Conservation (phyloP, 1,139 yeast species). For the Martiniozyma asiatica region DNA sequence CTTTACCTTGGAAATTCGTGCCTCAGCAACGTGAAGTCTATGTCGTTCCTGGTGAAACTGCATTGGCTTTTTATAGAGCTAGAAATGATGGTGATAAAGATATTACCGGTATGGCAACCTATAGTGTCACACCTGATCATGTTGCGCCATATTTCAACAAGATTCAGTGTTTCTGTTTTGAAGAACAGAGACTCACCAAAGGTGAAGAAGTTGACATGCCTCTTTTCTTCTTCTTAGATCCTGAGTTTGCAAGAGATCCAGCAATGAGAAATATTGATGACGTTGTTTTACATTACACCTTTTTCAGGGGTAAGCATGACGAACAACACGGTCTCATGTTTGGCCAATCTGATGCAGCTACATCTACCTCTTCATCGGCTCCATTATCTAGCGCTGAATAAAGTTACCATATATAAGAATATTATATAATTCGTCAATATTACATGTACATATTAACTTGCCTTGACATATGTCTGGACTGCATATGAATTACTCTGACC, state of each 20-base stretch:
- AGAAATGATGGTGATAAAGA: conserved; percentile 77
- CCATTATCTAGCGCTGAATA: too few species aligned
- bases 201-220: conserved; percentile 99
- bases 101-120: conserved; percentile 96
- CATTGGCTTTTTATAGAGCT: conserved; percentile 90
- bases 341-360: too few species aligned
- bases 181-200: conserved; percentile 84
- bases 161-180: conserved; percentile 96
- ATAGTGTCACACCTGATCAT: conserved; percentile 91
- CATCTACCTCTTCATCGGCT: too few species aligned
- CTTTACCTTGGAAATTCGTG: conserved; percentile 89
- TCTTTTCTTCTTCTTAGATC: conserved; percentile 93
- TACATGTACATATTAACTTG: too few species aligned
- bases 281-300: conserved; percentile 82
- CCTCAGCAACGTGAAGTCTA: conserved; percentile 93
- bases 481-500: too few species aligned
- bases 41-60: conserved; percentile 96
- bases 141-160: conserved; percentile 94
- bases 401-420: too few species aligned
- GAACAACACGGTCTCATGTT: conserved; percentile 16
- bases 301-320: conserved; percentile 51
- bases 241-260: conserved; percentile 94
- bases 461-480: too few species aligned
- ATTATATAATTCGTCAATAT: too few species aligned
- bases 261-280: conserved; percentile 85